Conservation (phyloP, 306 rosid genomes). For the Sechiopsis laciniata region DNA sequence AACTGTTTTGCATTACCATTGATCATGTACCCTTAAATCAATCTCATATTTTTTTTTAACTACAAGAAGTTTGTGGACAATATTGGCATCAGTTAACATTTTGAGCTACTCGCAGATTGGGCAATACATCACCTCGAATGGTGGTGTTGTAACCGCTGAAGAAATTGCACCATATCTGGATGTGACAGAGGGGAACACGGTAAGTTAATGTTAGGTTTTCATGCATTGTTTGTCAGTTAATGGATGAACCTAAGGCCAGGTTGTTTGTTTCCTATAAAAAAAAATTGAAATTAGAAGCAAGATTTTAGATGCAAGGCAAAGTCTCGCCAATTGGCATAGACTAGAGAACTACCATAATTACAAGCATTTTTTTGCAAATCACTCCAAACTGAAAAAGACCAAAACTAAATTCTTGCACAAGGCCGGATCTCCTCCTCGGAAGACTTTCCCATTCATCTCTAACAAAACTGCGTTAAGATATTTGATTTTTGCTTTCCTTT, state of each 20-base stretch:
- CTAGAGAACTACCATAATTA: background rate
- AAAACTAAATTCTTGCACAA: background rate
- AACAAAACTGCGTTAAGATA: background rate
- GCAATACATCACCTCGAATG: conserved; percentile 81
- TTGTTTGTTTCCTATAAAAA: too few relatives aligned
- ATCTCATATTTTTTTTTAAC: background rate
- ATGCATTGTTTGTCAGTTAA: background rate
- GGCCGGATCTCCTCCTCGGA: background rate
- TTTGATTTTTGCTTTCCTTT: too few relatives aligned
- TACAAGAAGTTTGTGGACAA: background rate
- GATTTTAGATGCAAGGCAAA: background rate
- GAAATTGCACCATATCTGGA: conserved; percentile 96
- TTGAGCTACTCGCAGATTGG: conserved; percentile 62
- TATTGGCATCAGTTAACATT: background rate
- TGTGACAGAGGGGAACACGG: conserved; percentile 40
- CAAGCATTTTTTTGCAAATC: background rate
- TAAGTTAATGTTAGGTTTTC: conserved; percentile 29
- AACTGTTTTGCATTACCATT: background rate
- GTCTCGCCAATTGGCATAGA: background rate
- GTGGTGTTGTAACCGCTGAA: conserved; percentile 94
- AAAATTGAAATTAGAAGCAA: background rate
- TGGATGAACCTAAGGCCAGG: conserved; percentile 3
- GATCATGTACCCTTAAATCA: background rate
- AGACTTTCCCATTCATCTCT: background rate
- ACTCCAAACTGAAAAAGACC: background rate